Evolutionary conservation across 164 flowering plant genomes (phyloP), one percentile per base, ranked within the genome.

Genomic region (Echeveria elegans): DNA sequence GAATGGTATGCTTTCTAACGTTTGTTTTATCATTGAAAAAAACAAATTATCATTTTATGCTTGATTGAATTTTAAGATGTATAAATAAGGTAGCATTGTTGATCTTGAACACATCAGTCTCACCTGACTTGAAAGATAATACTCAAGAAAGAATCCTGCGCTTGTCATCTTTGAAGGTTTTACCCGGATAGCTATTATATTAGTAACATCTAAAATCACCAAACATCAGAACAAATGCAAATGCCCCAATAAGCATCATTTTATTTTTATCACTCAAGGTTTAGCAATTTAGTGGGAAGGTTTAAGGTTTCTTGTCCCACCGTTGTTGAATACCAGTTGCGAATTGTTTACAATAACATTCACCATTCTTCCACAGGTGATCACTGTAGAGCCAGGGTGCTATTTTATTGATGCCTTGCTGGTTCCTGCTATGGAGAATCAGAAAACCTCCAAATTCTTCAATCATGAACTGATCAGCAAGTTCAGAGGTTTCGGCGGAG

Each of bases 341-440:
- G 9, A 19, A 37, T 43, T 43, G 3, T 65, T 59, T 18, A 8
- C 29, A 32, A 36, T 9, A 32, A 34, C 11, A 34, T 36, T 9
- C 21, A 47, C 19, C 53, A 18, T 68, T 30, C 30, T 68, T 30
- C 30, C 77, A 45, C 68, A 92, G 96, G 98, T 92, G 66, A 88
- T 92, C 47, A 92, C 98, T 0, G 98, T 92, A 70, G 98, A 92
- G 75, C 98, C 98, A 63, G 98, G 98, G 64, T 92, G 98, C 81
- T 92, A 92, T 75, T 89, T 89, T 77, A 92, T 92, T 71, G 88
- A 86, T 73, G 90, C 95, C 34, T 67, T 92, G 69, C 66, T 90
- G 70, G 71, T 65, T 73, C 95, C 96, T 38, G 96, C 93, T 21
- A 77, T 88, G 89, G 77, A 85, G 68, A 82, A 68, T 69, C 34